Base-by-base conservation (phyloP, 805 yeast genomes). In the Schizosaccharomyces osmophilus region DNA sequence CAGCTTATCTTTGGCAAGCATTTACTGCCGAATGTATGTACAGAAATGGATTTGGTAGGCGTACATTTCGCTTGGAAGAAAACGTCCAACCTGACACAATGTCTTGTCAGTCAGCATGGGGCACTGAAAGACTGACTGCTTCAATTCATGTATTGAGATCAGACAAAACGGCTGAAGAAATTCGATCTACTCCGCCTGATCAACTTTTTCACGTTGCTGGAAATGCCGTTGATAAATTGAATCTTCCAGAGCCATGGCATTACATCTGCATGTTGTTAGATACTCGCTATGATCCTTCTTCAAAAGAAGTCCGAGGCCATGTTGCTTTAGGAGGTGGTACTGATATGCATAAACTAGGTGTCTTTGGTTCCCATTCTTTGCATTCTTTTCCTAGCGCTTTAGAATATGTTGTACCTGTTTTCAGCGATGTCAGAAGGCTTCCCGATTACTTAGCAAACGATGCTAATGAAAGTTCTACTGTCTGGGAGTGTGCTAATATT, bases 311-410 rank as follows among this genome's bases (percentile, higher is more conserved):
- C 59, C 70, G 81, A 45, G 87, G 87, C 1, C 97, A 93, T 72
- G 97, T 97, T 1, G 97, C 97, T 0, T 73, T 90, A 19, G 97
- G 97, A 58, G 97, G 97, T 36, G 93, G 93, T 13, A 77, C 78
- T 31, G 82, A 77, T 54, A 74, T 80, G 55, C 74, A 87, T 55
- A 82, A 82, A 64, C 72, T 93, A 62, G 97, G 95, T 0, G 87
- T 93, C 9, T 90, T 89, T 71, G 98, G 98, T 5, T 83, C 95
- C 5, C 97, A 93, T 68, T 93, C 95, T 0, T 66, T 87, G 13
- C 89, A 85, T 69, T 80, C 95, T 0, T 93, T 95, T 94, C 97
- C 98, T n/a, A 71, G 78, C n/a, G 79, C 78, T 62, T 75, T 87
- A 64, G 93, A 87, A 63, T 82, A 82, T 48, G 70, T 93, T 3